Percentiles rank a stretch among this genome's conserved stretches.
Evolutionary conservation across 2,329 filamentous ascomycete genomes (phyloP).

Genomic region (Colletotrichum noveboracense): DNA sequence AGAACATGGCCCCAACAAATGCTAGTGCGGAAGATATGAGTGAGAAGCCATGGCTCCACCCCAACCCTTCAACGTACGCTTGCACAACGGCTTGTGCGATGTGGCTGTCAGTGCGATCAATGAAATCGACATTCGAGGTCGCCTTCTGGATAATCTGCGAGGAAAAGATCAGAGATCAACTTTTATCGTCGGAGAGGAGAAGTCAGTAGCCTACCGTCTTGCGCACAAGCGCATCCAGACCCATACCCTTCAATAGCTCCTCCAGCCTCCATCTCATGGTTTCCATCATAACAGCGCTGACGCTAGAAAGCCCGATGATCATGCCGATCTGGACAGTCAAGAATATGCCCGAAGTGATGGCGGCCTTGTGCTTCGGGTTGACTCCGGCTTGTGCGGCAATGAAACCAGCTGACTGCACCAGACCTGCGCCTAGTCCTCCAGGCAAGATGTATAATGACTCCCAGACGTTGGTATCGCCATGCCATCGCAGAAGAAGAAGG

Average conservation of each 20-base stretch:
- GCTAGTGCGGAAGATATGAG: conserved; percentile 30
- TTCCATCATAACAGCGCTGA: conserved; percentile 38
- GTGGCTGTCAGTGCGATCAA: conserved; percentile 27
- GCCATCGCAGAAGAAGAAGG: conserved; percentile 62
- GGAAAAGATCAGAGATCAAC: neutral
- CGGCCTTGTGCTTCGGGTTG: conserved; percentile 39
- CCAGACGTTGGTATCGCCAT: conserved; percentile 58
- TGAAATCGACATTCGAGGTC: conserved; percentile 36
- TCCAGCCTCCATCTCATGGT: conserved; percentile 23
- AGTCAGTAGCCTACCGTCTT: conserved; percentile 1
- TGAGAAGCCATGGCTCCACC: conserved; percentile 38
- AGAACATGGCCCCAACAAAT: conserved; percentile 28
- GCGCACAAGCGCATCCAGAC: conserved; percentile 11
- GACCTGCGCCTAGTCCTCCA: conserved; percentile 46
- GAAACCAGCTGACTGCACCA: conserved; percentile 45
- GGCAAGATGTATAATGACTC: conserved; percentile 67
- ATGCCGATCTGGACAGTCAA: conserved; percentile 40
- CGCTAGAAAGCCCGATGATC: conserved; percentile 42
- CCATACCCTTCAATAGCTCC: conserved; percentile 13
- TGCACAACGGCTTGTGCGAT: conserved; percentile 32
- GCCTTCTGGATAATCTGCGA: conserved; percentile 35
- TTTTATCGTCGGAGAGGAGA: neutral
- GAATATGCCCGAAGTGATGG: conserved; percentile 46
- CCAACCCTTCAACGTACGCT: conserved; percentile 38
- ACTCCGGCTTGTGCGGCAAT: conserved; percentile 47